phyloP scores from a whole-genome alignment of 2,329 filamentous ascomycete genomes.

The Pseudogymnoascus sp. region DNA sequence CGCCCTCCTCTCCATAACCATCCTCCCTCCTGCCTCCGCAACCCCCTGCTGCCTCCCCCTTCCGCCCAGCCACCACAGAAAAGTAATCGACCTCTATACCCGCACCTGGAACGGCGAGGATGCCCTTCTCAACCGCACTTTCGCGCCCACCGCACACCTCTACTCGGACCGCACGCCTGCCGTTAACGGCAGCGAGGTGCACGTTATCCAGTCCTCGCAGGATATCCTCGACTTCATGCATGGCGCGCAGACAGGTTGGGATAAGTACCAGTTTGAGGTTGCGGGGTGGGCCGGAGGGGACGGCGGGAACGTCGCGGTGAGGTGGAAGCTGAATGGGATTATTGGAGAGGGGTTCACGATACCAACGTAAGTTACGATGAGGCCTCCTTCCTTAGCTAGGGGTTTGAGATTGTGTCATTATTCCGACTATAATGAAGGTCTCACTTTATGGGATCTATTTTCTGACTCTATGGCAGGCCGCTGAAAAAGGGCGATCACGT shows the following conservation, averaged over 20 bases:
- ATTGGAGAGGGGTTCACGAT: neutral
- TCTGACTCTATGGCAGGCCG: neutral
- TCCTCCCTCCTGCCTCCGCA: neutral
- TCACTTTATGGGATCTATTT: neutral
- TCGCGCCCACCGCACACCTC: neutral
- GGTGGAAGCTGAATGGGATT: neutral
- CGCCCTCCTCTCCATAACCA: neutral
- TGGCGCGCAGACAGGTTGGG: neutral
- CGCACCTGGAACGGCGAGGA: neutral
- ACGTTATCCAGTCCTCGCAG: neutral
- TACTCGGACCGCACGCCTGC: neutral
- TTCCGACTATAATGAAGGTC: neutral
- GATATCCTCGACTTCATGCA: neutral
- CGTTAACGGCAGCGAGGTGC: neutral
- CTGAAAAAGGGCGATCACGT: neutral
- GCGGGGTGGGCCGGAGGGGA: neutral
- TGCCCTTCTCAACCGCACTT: neutral
- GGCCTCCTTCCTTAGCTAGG: neutral
- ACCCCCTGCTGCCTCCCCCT: neutral
- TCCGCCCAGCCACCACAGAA: neutral
- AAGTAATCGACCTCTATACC: neutral
- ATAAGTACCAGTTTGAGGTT: conserved; percentile 1
- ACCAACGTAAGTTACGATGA: neutral
- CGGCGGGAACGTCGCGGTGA: neutral
- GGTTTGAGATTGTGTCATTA: no score